These are phyloP conservation scores for Paracamarosporium sp. DNA, from an alignment of 2,329 filamentous ascomycete genomes.

Conservation along the genomic window DNA sequence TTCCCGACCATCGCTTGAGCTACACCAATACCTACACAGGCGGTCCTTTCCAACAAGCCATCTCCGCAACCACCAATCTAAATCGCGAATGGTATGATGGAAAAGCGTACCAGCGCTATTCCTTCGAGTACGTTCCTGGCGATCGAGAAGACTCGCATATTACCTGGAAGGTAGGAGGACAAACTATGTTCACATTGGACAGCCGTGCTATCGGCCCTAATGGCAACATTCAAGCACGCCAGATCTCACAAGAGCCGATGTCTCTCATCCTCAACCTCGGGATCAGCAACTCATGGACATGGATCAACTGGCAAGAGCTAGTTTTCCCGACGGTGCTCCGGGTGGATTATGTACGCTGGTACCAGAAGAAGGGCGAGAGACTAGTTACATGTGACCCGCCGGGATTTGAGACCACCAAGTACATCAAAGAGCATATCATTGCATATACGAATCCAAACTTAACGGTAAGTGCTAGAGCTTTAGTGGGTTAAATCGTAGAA, in stretches of 20 bases:
- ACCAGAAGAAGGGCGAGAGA: constrained; percentile 57
- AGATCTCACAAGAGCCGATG: constrained; percentile 62
- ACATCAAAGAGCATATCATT: constrained; percentile 55
- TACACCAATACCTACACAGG: constrained; percentile 61
- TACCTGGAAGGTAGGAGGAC: constrained; percentile 60
- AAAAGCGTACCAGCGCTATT: constrained; percentile 61
- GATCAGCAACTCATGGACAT: constrained; percentile 58
- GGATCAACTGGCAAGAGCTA: constrained; percentile 54
- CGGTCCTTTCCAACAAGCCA: constrained; percentile 62
- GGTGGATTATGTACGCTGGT: constrained; percentile 63
- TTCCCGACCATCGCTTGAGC: constrained; percentile 57
- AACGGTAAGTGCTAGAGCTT: constrained; percentile 49
- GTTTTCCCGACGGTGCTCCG: constrained; percentile 60
- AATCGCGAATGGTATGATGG: constrained; percentile 65
- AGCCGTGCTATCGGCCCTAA: constrained; percentile 61
- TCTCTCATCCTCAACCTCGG: constrained; percentile 61
- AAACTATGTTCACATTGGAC: constrained; percentile 60
- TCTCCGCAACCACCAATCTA: constrained; percentile 61
- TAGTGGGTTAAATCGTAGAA: neutral
- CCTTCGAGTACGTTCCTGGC: constrained; percentile 63
- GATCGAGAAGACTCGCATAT: constrained; percentile 54
- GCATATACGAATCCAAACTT: constrained; percentile 60
- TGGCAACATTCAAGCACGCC: constrained; percentile 58
- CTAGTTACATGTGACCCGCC: constrained; percentile 62
- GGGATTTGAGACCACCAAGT: constrained; percentile 60